Evolutionary conservation across 495 filamentous ascomycete species (phyloP).

Genomic region (Venustampulla echinocandica): DNA sequence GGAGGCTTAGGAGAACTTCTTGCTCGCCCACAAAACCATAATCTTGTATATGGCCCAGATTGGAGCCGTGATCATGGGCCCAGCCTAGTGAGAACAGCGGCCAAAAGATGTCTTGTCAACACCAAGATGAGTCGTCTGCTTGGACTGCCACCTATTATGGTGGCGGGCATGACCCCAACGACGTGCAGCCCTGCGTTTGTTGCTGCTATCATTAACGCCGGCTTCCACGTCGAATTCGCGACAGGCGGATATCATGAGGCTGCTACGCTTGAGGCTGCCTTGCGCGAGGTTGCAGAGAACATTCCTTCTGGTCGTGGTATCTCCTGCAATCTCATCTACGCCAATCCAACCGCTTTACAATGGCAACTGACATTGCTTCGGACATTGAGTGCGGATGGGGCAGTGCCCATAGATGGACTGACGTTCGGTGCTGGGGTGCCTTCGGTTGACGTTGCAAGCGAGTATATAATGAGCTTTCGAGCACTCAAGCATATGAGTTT

Average conservation of each 20-base stretch:
- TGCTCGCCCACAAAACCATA: constrained; percentile 79
- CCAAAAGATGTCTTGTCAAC: constrained; percentile 76
- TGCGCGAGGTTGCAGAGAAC: constrained; percentile 73
- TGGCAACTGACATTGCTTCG: constrained; percentile 92
- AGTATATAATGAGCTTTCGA: constrained; percentile 82
- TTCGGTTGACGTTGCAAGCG: constrained; percentile 83
- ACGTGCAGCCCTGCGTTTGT: constrained; percentile 92
- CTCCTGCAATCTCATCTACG: constrained; percentile 87
- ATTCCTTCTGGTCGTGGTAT: constrained; percentile 90
- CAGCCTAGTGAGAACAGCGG: constrained; percentile 72
- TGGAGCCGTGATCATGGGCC: constrained; percentile 94
- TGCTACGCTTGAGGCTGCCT: constrained; percentile 74
- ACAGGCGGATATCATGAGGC: constrained; percentile 86
- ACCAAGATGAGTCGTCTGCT: constrained; percentile 92
- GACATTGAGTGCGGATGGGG: constrained; percentile 68
- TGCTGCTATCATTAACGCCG: constrained; percentile 84
- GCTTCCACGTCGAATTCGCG: constrained; percentile 80
- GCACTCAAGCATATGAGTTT: constrained; percentile 88
- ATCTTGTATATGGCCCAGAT: too few species aligned
- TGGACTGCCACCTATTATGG: constrained; percentile 79
- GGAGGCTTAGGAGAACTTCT: constrained; percentile 96
- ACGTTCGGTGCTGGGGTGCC: constrained; percentile 91
- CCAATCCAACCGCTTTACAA: constrained; percentile 86
- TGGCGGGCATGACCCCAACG: constrained; percentile 89
- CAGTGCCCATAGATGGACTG: constrained; percentile 86